Evolutionary conservation across 2,329 filamentous ascomycete genomes (phyloP).

Genomic region (Cladosporium oxysporum): DNA sequence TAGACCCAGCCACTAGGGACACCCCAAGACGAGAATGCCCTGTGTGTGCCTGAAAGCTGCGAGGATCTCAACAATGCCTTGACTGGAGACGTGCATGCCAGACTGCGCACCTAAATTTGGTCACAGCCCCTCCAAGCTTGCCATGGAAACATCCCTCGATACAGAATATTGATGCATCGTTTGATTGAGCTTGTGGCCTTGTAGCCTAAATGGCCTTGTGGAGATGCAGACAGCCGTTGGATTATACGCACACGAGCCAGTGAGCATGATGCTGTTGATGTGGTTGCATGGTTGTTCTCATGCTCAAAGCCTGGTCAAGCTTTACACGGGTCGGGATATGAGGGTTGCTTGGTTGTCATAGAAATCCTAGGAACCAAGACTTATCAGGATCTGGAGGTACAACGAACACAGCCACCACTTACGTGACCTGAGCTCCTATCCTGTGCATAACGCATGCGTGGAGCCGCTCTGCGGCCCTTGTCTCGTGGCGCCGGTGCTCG

Average conservation of each 20-base stretch:
- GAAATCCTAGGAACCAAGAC: too few relatives aligned
- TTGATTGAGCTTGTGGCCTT: background rate
- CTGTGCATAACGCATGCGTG: too few relatives aligned
- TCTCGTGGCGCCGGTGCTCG: too few relatives aligned
- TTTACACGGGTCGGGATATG: too few relatives aligned
- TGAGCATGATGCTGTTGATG: background rate
- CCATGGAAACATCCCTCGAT: background rate
- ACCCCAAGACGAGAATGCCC: too few relatives aligned
- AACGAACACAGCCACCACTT: too few relatives aligned
- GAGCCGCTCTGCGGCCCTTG: too few relatives aligned
- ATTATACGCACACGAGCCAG: background rate
- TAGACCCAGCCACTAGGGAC: background rate
- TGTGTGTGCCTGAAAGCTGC: too few relatives aligned
- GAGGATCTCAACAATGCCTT: background rate
- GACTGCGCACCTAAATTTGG: background rate
- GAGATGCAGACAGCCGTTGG: background rate
- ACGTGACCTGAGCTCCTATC: too few relatives aligned
- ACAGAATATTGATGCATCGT: background rate
- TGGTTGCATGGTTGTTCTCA: background rate
- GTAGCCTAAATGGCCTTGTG: background rate
- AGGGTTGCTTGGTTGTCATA: too few relatives aligned
- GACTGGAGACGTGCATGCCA: background rate
- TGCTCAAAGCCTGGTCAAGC: background rate
- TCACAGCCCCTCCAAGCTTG: too few relatives aligned
- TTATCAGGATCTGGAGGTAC: too few relatives aligned